Evolutionary conservation across 805 yeast species (phyloP).

Genomic region (Myxozyma sirexii): DNA sequence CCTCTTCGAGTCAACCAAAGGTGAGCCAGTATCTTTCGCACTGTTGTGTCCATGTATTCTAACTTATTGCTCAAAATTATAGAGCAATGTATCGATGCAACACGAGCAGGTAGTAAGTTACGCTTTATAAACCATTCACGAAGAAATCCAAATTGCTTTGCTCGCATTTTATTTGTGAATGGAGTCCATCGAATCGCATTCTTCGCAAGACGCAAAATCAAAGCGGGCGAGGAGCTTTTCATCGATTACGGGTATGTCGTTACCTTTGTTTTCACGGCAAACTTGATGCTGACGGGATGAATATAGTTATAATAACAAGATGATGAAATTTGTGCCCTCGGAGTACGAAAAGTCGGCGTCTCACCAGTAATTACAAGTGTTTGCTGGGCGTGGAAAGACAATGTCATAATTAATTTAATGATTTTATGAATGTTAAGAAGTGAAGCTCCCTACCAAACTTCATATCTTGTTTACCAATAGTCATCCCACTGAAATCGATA

Average conservation of each 20-base stretch:
- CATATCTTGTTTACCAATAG: too few species aligned
- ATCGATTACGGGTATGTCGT: slow-evolving; percentile 33
- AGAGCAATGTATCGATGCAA: slow-evolving; percentile 33
- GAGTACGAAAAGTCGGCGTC: slow-evolving; percentile 14
- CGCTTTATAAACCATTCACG: slow-evolving; percentile 33
- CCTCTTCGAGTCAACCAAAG: slow-evolving; percentile 29
- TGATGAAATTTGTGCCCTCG: slow-evolving; percentile 31
- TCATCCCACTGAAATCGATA: neutral
- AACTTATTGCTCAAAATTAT: neutral
- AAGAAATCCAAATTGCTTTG: slow-evolving; percentile 29
- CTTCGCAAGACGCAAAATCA: slow-evolving; percentile 24
- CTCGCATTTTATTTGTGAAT: slow-evolving; percentile 29
- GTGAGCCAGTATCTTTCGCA: neutral
- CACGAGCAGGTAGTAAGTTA: slow-evolving; percentile 30
- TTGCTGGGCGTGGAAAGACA: neutral
- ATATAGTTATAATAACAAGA: slow-evolving; percentile 27
- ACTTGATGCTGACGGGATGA: too few species aligned
- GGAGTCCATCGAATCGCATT: slow-evolving; percentile 32
- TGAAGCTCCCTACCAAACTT: too few species aligned
- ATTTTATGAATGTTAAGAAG: too few species aligned
- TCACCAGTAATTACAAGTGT: neutral
- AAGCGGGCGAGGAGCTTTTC: slow-evolving; percentile 32
- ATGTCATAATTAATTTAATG: neutral
- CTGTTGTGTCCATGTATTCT: neutral
- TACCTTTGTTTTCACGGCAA: too few species aligned